Conservation (phyloP, 2,329 filamentous ascomycete genomes). For the Penicillium thymicola region DNA sequence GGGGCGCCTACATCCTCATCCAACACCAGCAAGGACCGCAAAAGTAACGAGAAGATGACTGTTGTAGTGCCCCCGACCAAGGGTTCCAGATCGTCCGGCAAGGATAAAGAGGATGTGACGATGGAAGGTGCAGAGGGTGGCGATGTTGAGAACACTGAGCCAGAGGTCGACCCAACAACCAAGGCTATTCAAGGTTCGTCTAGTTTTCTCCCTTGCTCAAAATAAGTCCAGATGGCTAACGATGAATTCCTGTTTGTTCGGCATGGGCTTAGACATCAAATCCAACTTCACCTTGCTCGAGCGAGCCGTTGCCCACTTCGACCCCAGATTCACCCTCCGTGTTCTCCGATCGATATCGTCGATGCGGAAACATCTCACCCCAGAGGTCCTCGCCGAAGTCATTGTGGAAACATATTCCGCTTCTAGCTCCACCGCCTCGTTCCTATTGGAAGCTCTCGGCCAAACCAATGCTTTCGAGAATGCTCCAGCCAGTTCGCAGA, state of each 20-base stretch:
- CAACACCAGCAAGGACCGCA: conserved; percentile 64
- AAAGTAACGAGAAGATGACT: conserved; percentile 75
- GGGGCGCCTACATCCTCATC: conserved; percentile 50
- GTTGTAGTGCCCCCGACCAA: conserved; percentile 75
- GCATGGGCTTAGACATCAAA: conserved; percentile 71
- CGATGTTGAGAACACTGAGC: conserved; percentile 46
- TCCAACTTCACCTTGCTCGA: conserved; percentile 89
- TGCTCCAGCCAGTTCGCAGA: conserved; percentile 58
- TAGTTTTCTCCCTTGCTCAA: neutral
- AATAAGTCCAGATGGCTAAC: neutral
- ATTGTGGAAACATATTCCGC: conserved; percentile 76
- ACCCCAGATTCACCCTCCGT: conserved; percentile 89
- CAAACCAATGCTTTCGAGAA: conserved; percentile 64
- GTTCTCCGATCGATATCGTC: conserved; percentile 94
- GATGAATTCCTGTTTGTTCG: neutral
- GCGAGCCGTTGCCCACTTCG: conserved; percentile 86
- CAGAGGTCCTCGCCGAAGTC: conserved; percentile 75
- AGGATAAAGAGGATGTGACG: conserved; percentile 64
- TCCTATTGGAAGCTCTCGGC: conserved; percentile 67
- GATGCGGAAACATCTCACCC: conserved; percentile 83
- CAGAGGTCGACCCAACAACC: conserved; percentile 44
- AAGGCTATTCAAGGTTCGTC: conserved; percentile 49
- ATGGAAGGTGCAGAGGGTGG: conserved; percentile 59
- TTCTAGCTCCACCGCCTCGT: conserved; percentile 64
- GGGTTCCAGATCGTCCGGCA: conserved; percentile 56